phyloP scores from a whole-genome alignment of 2,329 filamentous ascomycete genomes.

The Aspergillus cejpii region DNA sequence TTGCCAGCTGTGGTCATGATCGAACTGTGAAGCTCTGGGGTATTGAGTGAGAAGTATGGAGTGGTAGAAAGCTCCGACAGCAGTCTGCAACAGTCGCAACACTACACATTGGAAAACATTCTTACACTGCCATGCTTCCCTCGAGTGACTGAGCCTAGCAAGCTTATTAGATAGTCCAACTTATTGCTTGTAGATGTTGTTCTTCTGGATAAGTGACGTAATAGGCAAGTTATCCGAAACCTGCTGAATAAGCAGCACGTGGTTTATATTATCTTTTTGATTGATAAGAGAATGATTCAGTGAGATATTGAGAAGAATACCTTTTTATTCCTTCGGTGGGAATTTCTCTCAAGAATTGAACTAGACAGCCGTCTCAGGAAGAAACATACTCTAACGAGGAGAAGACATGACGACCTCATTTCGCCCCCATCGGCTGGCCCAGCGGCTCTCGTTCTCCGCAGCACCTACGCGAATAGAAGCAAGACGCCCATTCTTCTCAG shows the following conservation, averaged over 20 bases:
- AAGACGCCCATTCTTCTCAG: slow-evolving; percentile 6
- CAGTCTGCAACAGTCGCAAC: too few species aligned
- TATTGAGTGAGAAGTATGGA: slow-evolving; percentile 61
- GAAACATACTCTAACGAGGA: background rate
- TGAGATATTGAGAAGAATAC: background rate
- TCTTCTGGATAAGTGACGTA: background rate
- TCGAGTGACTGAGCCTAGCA: too few species aligned
- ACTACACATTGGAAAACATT: too few species aligned
- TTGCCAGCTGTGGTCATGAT: slow-evolving; percentile 90
- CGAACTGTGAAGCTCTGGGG: slow-evolving; percentile 95
- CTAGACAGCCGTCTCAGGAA: background rate
- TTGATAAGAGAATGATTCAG: background rate
- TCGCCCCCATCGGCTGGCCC: slow-evolving; percentile 11
- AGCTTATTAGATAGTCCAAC: too few species aligned
- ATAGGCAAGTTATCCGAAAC: background rate
- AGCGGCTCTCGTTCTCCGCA: slow-evolving; percentile 5
- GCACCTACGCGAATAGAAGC: slow-evolving; percentile 3
- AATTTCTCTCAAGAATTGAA: too few species aligned
- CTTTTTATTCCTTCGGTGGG: background rate
- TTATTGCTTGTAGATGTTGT: too few species aligned
- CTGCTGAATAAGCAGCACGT: slow-evolving; percentile 8
- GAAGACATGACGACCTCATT: slow-evolving; percentile 7
- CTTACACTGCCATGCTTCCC: too few species aligned
- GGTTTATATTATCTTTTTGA: background rate
- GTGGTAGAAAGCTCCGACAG: too few species aligned